Base-by-base conservation (phyloP, 495 filamentous ascomycete genomes). In the Neurospora discreta region DNA sequence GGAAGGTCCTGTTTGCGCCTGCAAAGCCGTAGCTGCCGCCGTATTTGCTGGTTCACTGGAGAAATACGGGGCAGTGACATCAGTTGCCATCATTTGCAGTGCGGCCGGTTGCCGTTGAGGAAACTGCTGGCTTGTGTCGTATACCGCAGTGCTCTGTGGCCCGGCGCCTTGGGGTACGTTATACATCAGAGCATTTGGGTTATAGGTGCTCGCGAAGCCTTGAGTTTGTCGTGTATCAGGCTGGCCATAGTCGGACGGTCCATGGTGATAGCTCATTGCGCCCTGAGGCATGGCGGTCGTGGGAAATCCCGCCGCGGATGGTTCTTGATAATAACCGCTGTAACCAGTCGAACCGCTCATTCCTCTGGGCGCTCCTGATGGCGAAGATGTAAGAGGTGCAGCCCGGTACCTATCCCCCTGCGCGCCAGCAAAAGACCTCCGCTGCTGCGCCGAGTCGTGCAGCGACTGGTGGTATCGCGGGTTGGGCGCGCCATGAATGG, bases 61-160 rank as follows among this genome's bases (percentile, higher is more conserved):
- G 78, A 95, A 97, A 83, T 96, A 98, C 80, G 90, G 92, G 85
- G 89, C 79, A 73, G 85, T 79, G 74, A 87, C 85, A 78, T 86
- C 86, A 71, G 88, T 87, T 72, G 90, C 84, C 78, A 95, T 85
- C 78, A 93, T 89, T 75, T 95, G 92, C 77, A 97, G 86, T 58
- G 88, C 89, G 88, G 93, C 90, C 84, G 90, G 87, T 75, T 91
- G 92, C 84, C 93, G 91, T 78, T 89, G 84, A 74, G 87, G 84
- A 82, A 93, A 97, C 81, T 91, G 91, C 83, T 92, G 87, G 81
- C 89, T 88, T 74, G 90, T 84, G 80, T 93, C 91, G 83, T 97
- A 97, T 73, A 90, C 87, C 72, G 86, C 84, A 77, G 85, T 88
- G 71, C 43, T 75, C 71, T 80, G 79, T 80, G 89, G 83, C 75